Conservation (phyloP, 2,329 filamentous ascomycete species). For the Trichoderma hamatum region DNA sequence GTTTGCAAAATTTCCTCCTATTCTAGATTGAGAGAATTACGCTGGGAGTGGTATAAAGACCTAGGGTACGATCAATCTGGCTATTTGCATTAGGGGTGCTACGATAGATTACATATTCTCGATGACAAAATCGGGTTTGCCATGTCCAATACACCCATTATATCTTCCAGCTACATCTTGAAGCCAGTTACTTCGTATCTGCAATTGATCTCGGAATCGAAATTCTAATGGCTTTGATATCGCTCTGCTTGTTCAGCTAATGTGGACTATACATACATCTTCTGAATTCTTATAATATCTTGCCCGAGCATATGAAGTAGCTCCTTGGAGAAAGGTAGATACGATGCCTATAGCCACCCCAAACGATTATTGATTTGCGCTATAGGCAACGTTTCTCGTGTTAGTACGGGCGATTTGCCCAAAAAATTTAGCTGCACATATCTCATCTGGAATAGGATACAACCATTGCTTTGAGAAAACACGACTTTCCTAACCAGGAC, state of each 20-base stretch:
- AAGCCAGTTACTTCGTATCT: background rate
- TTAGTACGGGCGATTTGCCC: no score
- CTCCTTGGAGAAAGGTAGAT: background rate
- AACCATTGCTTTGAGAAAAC: background rate
- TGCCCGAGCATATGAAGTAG: background rate
- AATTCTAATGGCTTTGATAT: background rate
- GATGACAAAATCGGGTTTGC: no score
- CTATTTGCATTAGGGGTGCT: no score
- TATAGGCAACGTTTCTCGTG: background rate
- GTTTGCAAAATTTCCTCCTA: background rate
- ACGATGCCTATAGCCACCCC: background rate
- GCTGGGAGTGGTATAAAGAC: background rate
- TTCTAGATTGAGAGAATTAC: background rate
- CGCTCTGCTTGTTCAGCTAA: background rate
- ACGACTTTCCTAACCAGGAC: background rate
- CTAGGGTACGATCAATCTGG: no score
- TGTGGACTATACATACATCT: background rate
- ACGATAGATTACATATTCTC: no score
- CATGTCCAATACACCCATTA: no score
- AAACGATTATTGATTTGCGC: background rate
- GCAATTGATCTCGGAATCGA: background rate
- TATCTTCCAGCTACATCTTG: no score
- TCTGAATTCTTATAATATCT: background rate
- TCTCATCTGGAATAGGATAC: background rate
- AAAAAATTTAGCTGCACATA: background rate